phyloP scores from a whole-genome alignment of 148 eudicot genomes.

The Rhododendron griersonianum region DNA sequence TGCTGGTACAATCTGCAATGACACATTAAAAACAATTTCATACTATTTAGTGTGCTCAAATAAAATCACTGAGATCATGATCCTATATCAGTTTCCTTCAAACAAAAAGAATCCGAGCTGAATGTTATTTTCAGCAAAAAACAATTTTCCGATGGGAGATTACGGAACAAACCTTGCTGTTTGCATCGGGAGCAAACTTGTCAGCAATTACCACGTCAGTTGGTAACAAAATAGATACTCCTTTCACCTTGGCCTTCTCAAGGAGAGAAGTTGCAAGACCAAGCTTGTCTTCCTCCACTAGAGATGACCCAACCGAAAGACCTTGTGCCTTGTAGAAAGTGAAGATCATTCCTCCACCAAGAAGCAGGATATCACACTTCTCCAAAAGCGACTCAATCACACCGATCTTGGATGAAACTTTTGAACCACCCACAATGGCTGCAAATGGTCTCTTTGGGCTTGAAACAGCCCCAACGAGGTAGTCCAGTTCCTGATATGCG shows the following conservation, averaged over 20 bases:
- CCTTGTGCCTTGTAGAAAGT: constrained; percentile 95
- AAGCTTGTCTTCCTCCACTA: constrained; percentile 86
- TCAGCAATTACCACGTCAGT: constrained; percentile 84
- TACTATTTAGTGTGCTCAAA: not conserved
- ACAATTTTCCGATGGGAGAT: not conserved
- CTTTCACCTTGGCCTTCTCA: constrained; percentile 82
- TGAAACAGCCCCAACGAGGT: constrained; percentile 82
- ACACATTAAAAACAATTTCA: not conserved
- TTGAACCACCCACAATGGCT: constrained; percentile 90
- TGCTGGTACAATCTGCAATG: constrained; percentile 60
- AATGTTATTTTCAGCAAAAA: not conserved
- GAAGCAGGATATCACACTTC: constrained; percentile 74
- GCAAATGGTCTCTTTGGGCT: constrained; percentile 90
- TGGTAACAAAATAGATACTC: constrained; percentile 73
- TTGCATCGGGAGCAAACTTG: constrained; percentile 93
- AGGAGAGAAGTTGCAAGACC: constrained; percentile 75
- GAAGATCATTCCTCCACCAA: constrained; percentile 96
- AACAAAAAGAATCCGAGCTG: not conserved
- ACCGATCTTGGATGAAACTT: constrained; percentile 80
- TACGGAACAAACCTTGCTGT: constrained; percentile 68
- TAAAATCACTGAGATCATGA: not conserved
- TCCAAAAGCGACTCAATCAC: constrained; percentile 82
- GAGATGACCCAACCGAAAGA: constrained; percentile 76
- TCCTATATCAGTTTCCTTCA: not conserved
- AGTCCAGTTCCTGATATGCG: constrained; percentile 70